Percentiles rank a stretch among this genome's conserved stretches.
These are phyloP conservation scores for Mortierella sp. DNA, from an alignment of 371 early-diverging fungal species.

Conservation along the genomic window DNA sequence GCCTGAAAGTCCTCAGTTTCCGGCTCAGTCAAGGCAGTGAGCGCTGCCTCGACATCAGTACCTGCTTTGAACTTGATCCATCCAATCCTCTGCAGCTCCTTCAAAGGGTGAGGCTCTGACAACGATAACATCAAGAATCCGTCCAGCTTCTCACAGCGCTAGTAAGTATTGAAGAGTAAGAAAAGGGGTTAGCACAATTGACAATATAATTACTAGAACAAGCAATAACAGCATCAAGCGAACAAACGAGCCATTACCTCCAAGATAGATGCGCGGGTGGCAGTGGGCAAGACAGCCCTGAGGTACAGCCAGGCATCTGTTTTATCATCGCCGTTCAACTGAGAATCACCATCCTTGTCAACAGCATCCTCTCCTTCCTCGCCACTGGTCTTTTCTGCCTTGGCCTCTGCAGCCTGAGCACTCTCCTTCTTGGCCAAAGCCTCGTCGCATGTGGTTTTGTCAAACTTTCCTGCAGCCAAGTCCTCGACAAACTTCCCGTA, in stretches of 20 bases:
- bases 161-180: background rate
- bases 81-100: conserved; percentile 90
- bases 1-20: conserved; percentile 47
- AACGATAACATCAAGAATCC: conserved; percentile 90
- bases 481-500: conserved; percentile 73
- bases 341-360: conserved; percentile 45
- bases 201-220: background rate
- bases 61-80: conserved; percentile 93
- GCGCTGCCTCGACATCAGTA: conserved; percentile 81
- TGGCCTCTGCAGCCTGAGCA: conserved; percentile 43
- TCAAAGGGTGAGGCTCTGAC: conserved; percentile 88
- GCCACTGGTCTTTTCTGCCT: conserved; percentile 37
- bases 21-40: conserved; percentile 71
- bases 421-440: conserved; percentile 57
- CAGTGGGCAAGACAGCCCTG: conserved; percentile 80
- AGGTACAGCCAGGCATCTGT: conserved; percentile 68
- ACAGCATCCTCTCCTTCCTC: conserved; percentile 25
- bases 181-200: background rate
- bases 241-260: conserved; percentile 66
- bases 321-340: conserved; percentile 56
- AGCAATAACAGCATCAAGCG: no score
- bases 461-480: conserved; percentile 80
- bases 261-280: conserved; percentile 78
- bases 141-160: conserved; percentile 78
- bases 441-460: conserved; percentile 77